Conservation (phyloP, 2,329 filamentous ascomycete genomes). For the Colletotrichum neosansevieriae region DNA sequence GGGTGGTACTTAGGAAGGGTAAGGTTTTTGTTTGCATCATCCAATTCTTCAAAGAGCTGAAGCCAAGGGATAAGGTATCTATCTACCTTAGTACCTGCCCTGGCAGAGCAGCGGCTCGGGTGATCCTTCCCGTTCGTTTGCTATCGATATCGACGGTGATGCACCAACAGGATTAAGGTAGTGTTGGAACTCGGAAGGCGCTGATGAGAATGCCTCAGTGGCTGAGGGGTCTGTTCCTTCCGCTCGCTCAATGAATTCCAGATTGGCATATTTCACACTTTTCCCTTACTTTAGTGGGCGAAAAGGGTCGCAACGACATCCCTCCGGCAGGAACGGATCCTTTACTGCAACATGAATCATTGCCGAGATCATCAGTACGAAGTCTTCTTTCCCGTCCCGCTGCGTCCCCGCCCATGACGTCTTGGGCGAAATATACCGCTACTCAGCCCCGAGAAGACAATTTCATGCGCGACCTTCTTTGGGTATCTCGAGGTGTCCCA, state of each 20-base stretch:
- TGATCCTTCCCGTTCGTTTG: conserved; percentile 13
- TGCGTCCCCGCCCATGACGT: conserved; percentile 13
- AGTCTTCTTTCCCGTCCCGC: conserved; percentile 8
- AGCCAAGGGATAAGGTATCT: not conserved
- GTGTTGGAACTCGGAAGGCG: conserved; percentile 5
- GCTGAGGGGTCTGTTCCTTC: too few species aligned
- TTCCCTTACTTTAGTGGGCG: not conserved
- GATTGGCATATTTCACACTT: not conserved
- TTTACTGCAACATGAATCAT: conserved; percentile 16
- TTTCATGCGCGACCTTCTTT: not conserved
- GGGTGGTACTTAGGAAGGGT: too few species aligned
- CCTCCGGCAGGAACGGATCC: conserved; percentile 13
- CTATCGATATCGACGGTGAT: not conserved
- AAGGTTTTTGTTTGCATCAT: not conserved
- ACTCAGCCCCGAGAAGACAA: conserved; percentile 19
- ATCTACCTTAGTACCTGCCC: too few species aligned
- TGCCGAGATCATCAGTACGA: conserved; percentile 20
- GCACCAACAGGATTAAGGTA: not conserved
- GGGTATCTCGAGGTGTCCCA: not conserved
- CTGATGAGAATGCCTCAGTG: not conserved
- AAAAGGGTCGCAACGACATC: not conserved
- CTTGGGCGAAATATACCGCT: conserved; percentile 4
- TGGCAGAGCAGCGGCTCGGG: not conserved
- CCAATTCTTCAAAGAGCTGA: conserved; percentile 11
- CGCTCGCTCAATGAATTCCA: too few species aligned